Evolutionary conservation across 202 grass and related monocot genomes (phyloP), one percentile per base, ranked within the genome.

Genomic region (Musa balbisiana): DNA sequence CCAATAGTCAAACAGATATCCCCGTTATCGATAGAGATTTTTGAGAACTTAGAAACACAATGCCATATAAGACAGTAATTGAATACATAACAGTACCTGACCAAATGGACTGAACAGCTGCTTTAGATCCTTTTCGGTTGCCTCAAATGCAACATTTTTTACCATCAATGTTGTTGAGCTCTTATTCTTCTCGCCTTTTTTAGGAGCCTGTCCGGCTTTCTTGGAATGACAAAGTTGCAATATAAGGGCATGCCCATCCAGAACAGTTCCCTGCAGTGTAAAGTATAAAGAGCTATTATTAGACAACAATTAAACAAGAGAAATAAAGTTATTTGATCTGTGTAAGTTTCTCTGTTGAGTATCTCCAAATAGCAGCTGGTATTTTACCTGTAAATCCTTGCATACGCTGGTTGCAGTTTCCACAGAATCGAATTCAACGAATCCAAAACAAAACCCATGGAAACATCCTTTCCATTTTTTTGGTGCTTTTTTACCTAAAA

Each of bases 71-170:
- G 58, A 52, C 72, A 73, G 53, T 15, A 3, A 10, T 29, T 1
- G 51, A 21, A 3, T 12, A 53, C 10, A 71, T 58, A 33, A 52
- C 20, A 67, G 87, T 82, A 98, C 95, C 91, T 98, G 91, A 13
- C 95, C 91, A 89, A 98, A 98, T 53, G 95, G 91, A 79, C 87
- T 98, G 83, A 98, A 98, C 73, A 98, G 84, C 70, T 94, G 88
- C 53, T 82, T 82, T 69, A 98, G 81, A 71, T 98, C 95, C 74
- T 94, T 98, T 78, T 76, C 83, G 13, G 91, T 94, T 50, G 91
- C 91, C 85, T 98, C 88, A 72, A 98, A 98, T 6, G 94, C 94
- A 68, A 98, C 91, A 94, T 98, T 98, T 53, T 89, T 81, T 20
- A 98, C 87, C 75, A 98, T 86, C 24, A 98, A 72, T 82, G 89